Evolutionary conservation across 192 early-diverging fungal genomes (phyloP).

Genomic region (Ambispora gerdemannii): DNA sequence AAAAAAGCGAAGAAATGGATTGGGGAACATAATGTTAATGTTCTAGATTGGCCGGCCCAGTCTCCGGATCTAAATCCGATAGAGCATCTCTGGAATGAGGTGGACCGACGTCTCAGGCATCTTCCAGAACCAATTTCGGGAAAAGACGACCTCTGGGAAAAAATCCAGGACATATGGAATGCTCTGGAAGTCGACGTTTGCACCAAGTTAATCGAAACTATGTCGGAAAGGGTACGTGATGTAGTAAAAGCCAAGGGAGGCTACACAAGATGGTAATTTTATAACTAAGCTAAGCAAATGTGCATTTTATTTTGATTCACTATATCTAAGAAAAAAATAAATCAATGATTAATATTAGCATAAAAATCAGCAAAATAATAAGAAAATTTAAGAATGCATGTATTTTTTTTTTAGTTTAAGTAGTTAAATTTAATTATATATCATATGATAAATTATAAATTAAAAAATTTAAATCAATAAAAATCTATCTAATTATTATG

Average conservation of each 20-base stretch:
- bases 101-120: background rate
- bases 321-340: too few relatives aligned
- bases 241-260: slow-evolving; percentile 22
- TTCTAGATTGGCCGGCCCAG: slow-evolving; percentile 26
- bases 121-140: background rate
- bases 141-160: background rate
- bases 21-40: slow-evolving; percentile 5
- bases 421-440: too few relatives aligned
- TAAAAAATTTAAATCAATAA: too few relatives aligned
- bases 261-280: slow-evolving; percentile 24
- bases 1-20: slow-evolving; percentile 23
- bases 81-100: slow-evolving; percentile 27
- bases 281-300: too few relatives aligned
- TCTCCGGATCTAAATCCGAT: slow-evolving; percentile 31
- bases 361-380: too few relatives aligned
- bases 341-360: too few relatives aligned
- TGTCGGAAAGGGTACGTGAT: background rate
- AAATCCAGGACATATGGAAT: slow-evolving; percentile 1
- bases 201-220: background rate
- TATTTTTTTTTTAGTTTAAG: too few relatives aligned
- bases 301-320: too few relatives aligned
- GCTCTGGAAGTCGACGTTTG: background rate
- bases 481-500: too few relatives aligned
- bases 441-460: too few relatives aligned
- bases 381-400: too few relatives aligned